Conservation (phyloP, 2,329 filamentous ascomycete species). For the Aschersonia sp. region DNA sequence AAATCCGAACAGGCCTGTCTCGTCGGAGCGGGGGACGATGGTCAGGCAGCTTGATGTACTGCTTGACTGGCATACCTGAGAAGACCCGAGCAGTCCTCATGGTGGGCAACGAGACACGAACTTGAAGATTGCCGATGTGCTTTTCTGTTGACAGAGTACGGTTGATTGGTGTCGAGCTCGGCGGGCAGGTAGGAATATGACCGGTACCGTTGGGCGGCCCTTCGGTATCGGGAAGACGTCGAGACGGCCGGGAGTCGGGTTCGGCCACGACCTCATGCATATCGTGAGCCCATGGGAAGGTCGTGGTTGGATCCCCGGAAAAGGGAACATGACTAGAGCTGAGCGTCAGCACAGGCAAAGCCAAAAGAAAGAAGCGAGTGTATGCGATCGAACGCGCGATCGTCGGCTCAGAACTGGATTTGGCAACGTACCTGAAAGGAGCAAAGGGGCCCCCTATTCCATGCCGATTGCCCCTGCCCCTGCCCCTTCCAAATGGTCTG, state of each 20-base stretch:
- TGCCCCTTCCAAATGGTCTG: conserved; percentile 53
- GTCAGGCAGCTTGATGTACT: conserved; percentile 88
- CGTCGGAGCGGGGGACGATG: conserved; percentile 86
- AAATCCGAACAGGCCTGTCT: conserved; percentile 93
- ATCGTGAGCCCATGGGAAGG: conserved; percentile 81
- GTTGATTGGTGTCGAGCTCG: conserved; percentile 53
- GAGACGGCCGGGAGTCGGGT: conserved; percentile 25
- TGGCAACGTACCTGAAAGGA: conserved; percentile 46
- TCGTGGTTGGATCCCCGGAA: conserved; percentile 47
- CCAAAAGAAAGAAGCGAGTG: not conserved
- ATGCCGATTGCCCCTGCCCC: conserved; percentile 47
- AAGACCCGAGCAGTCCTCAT: conserved; percentile 61
- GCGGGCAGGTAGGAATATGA: conserved; percentile 39
- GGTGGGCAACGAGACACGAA: conserved; percentile 66
- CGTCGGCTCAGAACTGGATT: too few relatives aligned
- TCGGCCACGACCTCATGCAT: conserved; percentile 64
- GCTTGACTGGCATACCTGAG: conserved; percentile 65
- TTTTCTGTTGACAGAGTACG: conserved; percentile 71
- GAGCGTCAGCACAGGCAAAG: conserved; percentile 13
- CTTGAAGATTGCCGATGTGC: conserved; percentile 69
- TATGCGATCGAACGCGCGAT: not conserved
- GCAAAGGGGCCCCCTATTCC: conserved; percentile 42
- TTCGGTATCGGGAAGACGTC: conserved; percentile 29
- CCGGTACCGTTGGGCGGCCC: conserved; percentile 40
- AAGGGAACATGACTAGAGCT: conserved; percentile 23